Percentiles rank a stretch among this genome's conserved stretches.
Conservation (phyloP, 2,329 filamentous ascomycete genomes). For the Verticillium alfalfae region DNA sequence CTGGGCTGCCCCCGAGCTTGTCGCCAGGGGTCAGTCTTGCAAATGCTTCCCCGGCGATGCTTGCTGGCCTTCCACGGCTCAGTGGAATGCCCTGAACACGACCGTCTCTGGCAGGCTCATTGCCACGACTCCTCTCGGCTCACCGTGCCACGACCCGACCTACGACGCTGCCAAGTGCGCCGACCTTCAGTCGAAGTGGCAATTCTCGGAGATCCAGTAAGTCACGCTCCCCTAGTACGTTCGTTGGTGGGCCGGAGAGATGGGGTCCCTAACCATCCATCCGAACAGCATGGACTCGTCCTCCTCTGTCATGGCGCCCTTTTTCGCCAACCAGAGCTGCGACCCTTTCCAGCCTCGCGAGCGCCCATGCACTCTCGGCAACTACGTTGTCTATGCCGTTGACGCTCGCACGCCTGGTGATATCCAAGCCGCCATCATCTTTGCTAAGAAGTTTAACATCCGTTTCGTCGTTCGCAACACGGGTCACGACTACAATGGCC, state of each 20-base stretch:
- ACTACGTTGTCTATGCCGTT: slow-evolving; percentile 35
- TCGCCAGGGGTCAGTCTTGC: slow-evolving; percentile 9
- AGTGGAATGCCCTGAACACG: slow-evolving; percentile 27
- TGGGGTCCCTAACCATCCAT: background rate
- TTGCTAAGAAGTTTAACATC: slow-evolving; percentile 38
- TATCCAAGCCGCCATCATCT: slow-evolving; percentile 39
- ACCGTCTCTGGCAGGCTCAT: slow-evolving; percentile 23
- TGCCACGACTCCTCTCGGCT: slow-evolving; percentile 23
- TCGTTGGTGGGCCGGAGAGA: background rate
- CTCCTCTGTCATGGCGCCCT: slow-evolving; percentile 32
- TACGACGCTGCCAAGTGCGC: slow-evolving; percentile 20
- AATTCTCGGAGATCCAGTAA: slow-evolving; percentile 15
- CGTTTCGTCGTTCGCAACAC: slow-evolving; percentile 49
- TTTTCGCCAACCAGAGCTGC: slow-evolving; percentile 32
- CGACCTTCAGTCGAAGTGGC: slow-evolving; percentile 20
- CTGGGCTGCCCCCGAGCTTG: background rate
- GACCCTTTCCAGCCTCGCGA: slow-evolving; percentile 18
- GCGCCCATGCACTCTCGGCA: slow-evolving; percentile 30
- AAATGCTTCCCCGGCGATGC: slow-evolving; percentile 22
- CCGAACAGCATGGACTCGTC: slow-evolving; percentile 26
- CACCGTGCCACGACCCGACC: slow-evolving; percentile 18
- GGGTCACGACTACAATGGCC: slow-evolving; percentile 47
- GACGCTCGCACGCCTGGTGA: slow-evolving; percentile 34
- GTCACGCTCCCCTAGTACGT: background rate
- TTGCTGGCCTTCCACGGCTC: slow-evolving; percentile 15